A percentile compares a stretch with the other conserved stretches of the same genome.
Conservation (phyloP, 371 early-diverging fungal species). For the Mortierella sp. region DNA sequence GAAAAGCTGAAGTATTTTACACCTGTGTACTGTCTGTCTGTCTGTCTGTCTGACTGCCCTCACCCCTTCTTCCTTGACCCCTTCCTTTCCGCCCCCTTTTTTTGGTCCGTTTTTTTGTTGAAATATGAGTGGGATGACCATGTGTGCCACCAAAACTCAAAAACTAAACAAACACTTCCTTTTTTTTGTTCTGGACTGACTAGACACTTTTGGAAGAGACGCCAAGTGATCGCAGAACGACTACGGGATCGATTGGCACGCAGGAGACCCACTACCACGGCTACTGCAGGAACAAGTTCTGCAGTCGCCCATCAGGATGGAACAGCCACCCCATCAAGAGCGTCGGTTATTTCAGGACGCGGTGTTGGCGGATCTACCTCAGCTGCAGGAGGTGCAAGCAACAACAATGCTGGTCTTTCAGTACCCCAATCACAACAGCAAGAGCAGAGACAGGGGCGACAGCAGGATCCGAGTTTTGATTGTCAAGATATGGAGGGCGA, state of each 20-base stretch:
- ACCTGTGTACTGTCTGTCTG: neutral
- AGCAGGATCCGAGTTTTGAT: slow-evolving; percentile 10
- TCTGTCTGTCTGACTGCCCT: neutral
- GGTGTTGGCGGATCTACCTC: slow-evolving; percentile 2
- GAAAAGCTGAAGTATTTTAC: neutral
- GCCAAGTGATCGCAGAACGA: slow-evolving; percentile 45
- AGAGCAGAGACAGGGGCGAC: slow-evolving; percentile 10
- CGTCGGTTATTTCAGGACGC: slow-evolving; percentile 1
- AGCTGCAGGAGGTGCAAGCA: neutral
- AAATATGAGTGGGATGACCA: neutral
- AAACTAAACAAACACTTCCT: neutral
- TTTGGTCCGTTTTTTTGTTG: neutral
- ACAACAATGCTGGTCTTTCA: neutral
- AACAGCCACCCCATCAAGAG: slow-evolving; percentile 18
- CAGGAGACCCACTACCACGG: slow-evolving; percentile 10
- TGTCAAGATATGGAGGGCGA: slow-evolving; percentile 51
- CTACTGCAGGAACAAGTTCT: slow-evolving; percentile 32
- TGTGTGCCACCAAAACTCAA: slow-evolving; percentile 10
- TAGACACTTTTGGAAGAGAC: slow-evolving; percentile 58
- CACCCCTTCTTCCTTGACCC: neutral
- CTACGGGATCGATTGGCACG: slow-evolving; percentile 33
- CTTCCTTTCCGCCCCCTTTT: too few relatives aligned
- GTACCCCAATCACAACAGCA: slow-evolving; percentile 3
- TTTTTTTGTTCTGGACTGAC: neutral
- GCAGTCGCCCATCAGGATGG: slow-evolving; percentile 23